Percentiles rank a stretch among this genome's conserved stretches.
Evolutionary conservation across 2,329 filamentous ascomycete genomes (phyloP).

Genomic region (Colletotrichum sidae): DNA sequence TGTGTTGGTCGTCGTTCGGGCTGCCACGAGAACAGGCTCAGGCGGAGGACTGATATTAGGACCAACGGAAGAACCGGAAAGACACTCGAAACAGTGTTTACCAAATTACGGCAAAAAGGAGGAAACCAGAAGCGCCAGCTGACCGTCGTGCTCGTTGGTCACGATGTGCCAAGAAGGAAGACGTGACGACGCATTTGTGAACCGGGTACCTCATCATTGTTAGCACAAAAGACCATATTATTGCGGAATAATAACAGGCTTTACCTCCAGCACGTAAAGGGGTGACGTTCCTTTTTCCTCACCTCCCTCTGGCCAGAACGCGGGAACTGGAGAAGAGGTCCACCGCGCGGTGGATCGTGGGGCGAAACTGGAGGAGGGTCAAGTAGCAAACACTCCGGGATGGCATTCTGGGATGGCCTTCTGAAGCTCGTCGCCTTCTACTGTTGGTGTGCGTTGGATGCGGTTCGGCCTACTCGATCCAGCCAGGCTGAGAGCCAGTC

Average conservation of each 20-base stretch:
- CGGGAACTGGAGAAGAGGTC: conserved; percentile 4
- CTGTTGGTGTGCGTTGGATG: background rate
- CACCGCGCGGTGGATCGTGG: conserved; percentile 12
- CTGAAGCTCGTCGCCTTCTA: background rate
- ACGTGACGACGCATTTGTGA: conserved; percentile 12
- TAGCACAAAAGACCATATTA: conserved; percentile 1
- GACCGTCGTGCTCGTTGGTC: no score
- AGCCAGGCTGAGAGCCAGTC: no score
- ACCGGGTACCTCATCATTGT: conserved; percentile 3
- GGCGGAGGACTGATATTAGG: no score
- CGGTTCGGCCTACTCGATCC: no score
- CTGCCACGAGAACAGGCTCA: no score
- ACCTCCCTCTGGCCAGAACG: conserved; percentile 10
- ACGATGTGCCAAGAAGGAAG: background rate
- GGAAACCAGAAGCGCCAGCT: no score
- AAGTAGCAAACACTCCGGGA: no score
- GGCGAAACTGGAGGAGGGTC: background rate
- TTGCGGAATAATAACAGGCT: no score
- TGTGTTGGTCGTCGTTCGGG: no score
- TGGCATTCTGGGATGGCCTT: background rate
- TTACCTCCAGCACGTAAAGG: background rate
- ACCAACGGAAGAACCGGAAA: no score
- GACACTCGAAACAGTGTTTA: no score
- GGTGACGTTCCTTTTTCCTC: conserved; percentile 9
- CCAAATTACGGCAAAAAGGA: no score